A percentile compares a stretch with the other conserved stretches of the same genome.
Evolutionary conservation across 495 filamentous ascomycete species (phyloP).

Genomic region (Immersiella caudata): DNA sequence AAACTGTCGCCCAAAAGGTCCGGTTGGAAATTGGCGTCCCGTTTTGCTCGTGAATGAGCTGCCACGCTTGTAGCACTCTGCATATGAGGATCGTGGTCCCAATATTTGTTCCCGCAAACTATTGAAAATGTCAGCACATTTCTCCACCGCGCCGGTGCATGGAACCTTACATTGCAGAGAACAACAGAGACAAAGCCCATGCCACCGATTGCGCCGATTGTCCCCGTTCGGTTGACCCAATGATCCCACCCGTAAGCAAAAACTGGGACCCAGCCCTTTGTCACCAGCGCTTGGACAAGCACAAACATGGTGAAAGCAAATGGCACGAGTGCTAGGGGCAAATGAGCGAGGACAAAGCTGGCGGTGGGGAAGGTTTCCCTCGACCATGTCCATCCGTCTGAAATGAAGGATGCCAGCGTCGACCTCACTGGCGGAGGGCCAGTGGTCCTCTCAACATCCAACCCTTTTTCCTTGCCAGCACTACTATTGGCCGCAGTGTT

Average conservation of each 20-base stretch:
- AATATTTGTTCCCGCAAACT: conserved; percentile 74
- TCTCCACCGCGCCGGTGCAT: not conserved
- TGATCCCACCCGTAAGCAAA: conserved; percentile 70
- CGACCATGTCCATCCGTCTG: conserved; percentile 53
- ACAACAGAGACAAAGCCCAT: conserved; percentile 70
- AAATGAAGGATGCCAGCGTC: conserved; percentile 53
- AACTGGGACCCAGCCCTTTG: conserved; percentile 67
- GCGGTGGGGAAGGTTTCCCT: conserved; percentile 69
- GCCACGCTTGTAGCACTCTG: conserved; percentile 66
- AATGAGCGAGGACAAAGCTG: conserved; percentile 59
- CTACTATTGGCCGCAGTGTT: not conserved
- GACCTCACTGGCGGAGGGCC: conserved; percentile 9
- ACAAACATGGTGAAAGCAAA: conserved; percentile 71
- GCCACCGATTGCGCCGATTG: conserved; percentile 63
- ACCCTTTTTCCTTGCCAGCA: conserved; percentile 1
- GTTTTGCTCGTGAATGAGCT: conserved; percentile 52
- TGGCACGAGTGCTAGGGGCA: conserved; percentile 65
- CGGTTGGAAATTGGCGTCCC: conserved; percentile 52
- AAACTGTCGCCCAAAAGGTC: conserved; percentile 68
- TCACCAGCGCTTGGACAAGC: conserved; percentile 66
- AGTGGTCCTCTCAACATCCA: not conserved
- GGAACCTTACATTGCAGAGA: conserved; percentile 66
- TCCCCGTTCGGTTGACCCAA: conserved; percentile 67
- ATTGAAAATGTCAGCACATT: conserved; percentile 6
- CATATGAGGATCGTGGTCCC: conserved; percentile 69